Evolutionary conservation across 345 rosid species (phyloP).

Genomic region (Moricandia moricandioides): DNA sequence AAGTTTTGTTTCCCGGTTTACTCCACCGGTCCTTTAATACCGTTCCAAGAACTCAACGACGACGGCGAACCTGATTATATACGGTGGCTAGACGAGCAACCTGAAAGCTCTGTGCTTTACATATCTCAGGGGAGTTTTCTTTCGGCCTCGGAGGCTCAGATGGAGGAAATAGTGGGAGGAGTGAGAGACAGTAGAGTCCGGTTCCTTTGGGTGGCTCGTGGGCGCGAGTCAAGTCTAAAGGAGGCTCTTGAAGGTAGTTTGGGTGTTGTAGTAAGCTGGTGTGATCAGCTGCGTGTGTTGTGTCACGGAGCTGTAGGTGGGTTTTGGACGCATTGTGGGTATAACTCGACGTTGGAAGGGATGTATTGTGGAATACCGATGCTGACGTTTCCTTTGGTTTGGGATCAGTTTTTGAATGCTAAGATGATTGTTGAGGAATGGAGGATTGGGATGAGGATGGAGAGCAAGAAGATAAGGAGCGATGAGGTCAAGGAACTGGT

Average conservation of each 20-base stretch:
- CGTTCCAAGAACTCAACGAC: constrained; percentile 18
- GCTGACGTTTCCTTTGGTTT: constrained; percentile 46
- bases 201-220: constrained; percentile 49
- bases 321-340: constrained; percentile 68
- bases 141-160: constrained; percentile 34
- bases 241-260: constrained; percentile 12
- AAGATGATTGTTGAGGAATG: constrained; percentile 55
- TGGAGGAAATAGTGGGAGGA: constrained; percentile 43
- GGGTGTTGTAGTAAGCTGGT: constrained; percentile 43
- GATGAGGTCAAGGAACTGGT: constrained; percentile 37
- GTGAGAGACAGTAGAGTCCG: constrained; percentile 35
- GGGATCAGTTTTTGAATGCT: constrained; percentile 49
- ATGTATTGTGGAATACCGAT: constrained; percentile 47
- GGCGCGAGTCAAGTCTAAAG: background rate
- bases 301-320: constrained; percentile 52
- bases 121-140: constrained; percentile 44
- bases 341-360: constrained; percentile 59
- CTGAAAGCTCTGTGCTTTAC: constrained; percentile 41
- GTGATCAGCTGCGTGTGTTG: constrained; percentile 55
- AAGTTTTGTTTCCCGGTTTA: constrained; percentile 34
- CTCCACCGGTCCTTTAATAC: constrained; percentile 43
- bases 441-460: constrained; percentile 49
- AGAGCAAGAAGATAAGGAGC: constrained; percentile 16
- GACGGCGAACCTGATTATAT: background rate
- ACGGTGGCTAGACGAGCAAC: constrained; percentile 44